Percentiles rank a stretch among this genome's conserved stretches.
These are phyloP conservation scores for Helenozyma rhizophorensis DNA, from an alignment of 805 yeast genomes.

Conservation along the genomic window DNA sequence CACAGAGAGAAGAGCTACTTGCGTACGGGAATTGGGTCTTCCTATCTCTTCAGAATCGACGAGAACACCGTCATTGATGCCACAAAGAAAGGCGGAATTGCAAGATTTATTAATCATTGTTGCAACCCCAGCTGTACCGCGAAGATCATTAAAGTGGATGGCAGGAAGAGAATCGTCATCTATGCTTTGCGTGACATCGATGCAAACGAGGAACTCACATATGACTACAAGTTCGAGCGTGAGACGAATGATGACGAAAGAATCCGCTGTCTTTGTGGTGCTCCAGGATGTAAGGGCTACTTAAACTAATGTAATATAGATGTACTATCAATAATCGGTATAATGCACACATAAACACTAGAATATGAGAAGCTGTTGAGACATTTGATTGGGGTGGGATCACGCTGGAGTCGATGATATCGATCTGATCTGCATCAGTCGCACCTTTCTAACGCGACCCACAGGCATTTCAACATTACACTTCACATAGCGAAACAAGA, in stretches of 20 bases:
- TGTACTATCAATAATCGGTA: background rate
- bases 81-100: slow-evolving; percentile 94
- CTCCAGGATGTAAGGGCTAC: slow-evolving; percentile 89
- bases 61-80: slow-evolving; percentile 96
- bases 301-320: slow-evolving; percentile 49
- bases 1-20: slow-evolving; percentile 81
- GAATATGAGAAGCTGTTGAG: too few species aligned
- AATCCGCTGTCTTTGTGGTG: slow-evolving; percentile 91
- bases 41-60: slow-evolving; percentile 87
- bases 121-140: slow-evolving; percentile 98
- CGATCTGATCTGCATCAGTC: too few species aligned
- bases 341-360: background rate
- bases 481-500: too few species aligned
- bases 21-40: slow-evolving; percentile 91
- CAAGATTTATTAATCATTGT: slow-evolving; percentile 94
- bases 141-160: slow-evolving; percentile 91
- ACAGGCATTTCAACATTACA: too few species aligned
- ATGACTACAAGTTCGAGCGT: slow-evolving; percentile 92
- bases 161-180: slow-evolving; percentile 88
- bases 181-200: slow-evolving; percentile 86
- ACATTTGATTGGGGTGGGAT: too few species aligned
- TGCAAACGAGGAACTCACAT: slow-evolving; percentile 89
- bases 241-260: slow-evolving; percentile 86
- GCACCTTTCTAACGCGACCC: too few species aligned
- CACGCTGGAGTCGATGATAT: too few species aligned